Base-by-base conservation (phyloP, 371 early-diverging fungal genomes). In the Apophysomyces variabilis region DNA sequence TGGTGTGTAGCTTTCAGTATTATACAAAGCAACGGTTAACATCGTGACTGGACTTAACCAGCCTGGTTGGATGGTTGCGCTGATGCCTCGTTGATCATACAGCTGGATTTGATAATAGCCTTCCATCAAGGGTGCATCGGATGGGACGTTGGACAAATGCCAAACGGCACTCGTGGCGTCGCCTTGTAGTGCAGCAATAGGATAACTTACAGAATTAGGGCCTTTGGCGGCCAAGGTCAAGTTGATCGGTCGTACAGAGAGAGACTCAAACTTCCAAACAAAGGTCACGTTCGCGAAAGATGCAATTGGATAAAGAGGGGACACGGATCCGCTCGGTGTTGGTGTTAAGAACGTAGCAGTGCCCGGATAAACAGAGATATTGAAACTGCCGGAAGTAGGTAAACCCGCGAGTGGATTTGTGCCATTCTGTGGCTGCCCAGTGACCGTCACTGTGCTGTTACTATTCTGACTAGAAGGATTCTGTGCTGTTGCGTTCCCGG, bases 11-110 rank as follows among this genome's bases (percentile, higher is more conserved):
- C 74, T 38, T 45, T 77, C 74, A 26, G 74, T 62, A 9, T 62
- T 61, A 60, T 77, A 77, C 37, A 77, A 67, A 43, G 74, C 77
- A 61, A 77, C 67, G 0, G 67, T 67, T 16, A 77, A 57, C 8
- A 65, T 45, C 16, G 70, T 71, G 39, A 26, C 50, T 18, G 77
- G 77, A 26, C 65, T 59, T 14, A 73, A 66, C 74, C 74, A 77
- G 18, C 77, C 77, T 46, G 77, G 77, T 35, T 61, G 61, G 16
- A 50, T 50, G 9, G 54, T 50, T 35, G 57, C 72, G 12, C 41
- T 56, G 1, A 62, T 16, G 12, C 72, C 72, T 38, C 72, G 66
- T 44, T 72, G 72, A 60, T 72, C 72, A n/a, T 63, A 68, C 16
- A 72, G 14, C 11, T 59, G 58, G 4, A 72, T 66, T 46, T 60